Base-by-base conservation (phyloP, 169 alveolate species). In the Plasmodium blacklocki region DNA sequence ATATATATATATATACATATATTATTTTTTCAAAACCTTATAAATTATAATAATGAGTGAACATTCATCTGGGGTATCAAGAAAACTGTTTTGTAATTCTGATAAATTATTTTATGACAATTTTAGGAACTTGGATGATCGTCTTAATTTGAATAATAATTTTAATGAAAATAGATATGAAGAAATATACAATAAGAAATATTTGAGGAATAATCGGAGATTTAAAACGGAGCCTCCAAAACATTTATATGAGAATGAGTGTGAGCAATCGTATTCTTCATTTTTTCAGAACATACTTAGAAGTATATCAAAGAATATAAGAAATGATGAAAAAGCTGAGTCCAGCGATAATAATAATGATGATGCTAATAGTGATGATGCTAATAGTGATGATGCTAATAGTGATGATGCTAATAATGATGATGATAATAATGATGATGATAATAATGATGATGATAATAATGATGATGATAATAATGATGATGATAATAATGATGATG, bases 201-300 rank as follows among this genome's bases (percentile, higher is more conserved):
- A 52, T 50, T 7, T 72, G 23, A 67, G 90, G 32, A 80, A 39
- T 80, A 83, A 45, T 21, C 68, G 91, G 39, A 60, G 83, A 52
- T 83, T 83, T 39, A 83, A 83, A 49, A 83, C 91, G 2, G 91
- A 83, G 14, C 91, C 91, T 5, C 73, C 91, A 6, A 67, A 83
- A 43, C 43, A 6, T 11, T 21, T 83, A 2, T 21, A 56, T 59
- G 73, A 78, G 45, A 19, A 56, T 52, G 87, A 49, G 29, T 19
- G 19, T 3, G n/a, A 19, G 0, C 7, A 52, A 15, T 54, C 21
- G 68, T 68, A 67, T 45, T 26, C 80, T 11, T 67, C 83, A 3
- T 68, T 83, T 32, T 83, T 83, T 67, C 76, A 68, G 11, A 83
- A 72, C n/a, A 68, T 83, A 39, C 70, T 83, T 67, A 56, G 62